Evolutionary conservation across 176 grass and related monocot species (phyloP).

Genomic region (Typha latifolia): DNA sequence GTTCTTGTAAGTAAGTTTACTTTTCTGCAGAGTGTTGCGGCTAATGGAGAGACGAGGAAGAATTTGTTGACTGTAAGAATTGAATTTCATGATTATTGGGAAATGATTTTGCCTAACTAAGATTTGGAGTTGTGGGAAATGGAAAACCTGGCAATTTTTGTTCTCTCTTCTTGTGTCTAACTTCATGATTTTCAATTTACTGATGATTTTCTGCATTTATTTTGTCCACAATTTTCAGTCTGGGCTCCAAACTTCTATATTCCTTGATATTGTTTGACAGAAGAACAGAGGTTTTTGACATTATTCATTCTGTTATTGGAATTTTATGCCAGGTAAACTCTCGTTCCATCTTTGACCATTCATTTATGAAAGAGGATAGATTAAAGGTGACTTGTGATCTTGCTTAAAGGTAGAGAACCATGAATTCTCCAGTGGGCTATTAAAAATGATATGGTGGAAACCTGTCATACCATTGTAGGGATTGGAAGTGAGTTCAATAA

Average conservation of each 20-base stretch:
- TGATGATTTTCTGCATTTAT: neutral
- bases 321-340: slow-evolving; percentile 15
- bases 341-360: neutral
- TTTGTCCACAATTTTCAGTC: neutral
- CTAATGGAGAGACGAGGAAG: slow-evolving; percentile 10
- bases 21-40: slow-evolving; percentile 8
- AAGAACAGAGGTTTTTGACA: slow-evolving; percentile 9
- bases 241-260: slow-evolving; percentile 14
- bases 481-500: slow-evolving; percentile 11
- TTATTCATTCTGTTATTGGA: slow-evolving; percentile 10
- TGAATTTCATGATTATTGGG: neutral
- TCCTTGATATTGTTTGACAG: slow-evolving; percentile 10
- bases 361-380: neutral
- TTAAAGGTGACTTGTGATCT: neutral
- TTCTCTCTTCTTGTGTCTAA: neutral
- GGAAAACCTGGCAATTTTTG: neutral
- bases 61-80: slow-evolving; percentile 15
- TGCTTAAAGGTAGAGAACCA: slow-evolving; percentile 13
- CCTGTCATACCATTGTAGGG: slow-evolving; percentile 1
- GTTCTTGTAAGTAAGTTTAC: neutral
- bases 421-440: slow-evolving; percentile 9
- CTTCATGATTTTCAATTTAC: slow-evolving; percentile 3
- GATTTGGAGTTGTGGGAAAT: no score
- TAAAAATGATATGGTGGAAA: slow-evolving; percentile 6
- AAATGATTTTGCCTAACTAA: neutral